Evolutionary conservation across 1,284 basidiomycete genomes (phyloP).

Genomic region (Coniferiporia weirii): DNA sequence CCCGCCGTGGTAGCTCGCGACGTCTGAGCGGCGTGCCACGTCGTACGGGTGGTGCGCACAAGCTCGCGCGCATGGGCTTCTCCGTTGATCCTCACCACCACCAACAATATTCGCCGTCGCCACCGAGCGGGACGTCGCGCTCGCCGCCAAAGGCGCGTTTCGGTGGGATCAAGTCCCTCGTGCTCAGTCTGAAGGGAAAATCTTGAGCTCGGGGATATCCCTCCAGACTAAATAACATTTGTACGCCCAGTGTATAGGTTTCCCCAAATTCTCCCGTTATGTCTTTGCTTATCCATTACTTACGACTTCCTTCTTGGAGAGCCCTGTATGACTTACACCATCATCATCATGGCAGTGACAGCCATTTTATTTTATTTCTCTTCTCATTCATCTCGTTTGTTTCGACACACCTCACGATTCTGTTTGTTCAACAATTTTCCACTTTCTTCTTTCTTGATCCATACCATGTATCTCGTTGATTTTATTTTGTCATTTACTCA

Average conservation of each 20-base stretch:
- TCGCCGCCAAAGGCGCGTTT: conserved; percentile 15
- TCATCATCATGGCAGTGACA: too few relatives aligned
- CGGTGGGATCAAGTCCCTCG: conserved; percentile 16
- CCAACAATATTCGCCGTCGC: conserved; percentile 6
- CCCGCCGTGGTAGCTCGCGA: not conserved
- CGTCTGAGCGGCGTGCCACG: not conserved
- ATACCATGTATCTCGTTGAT: not conserved
- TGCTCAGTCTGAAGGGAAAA: conserved; percentile 15
- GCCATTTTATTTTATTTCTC: too few relatives aligned
- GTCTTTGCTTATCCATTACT: too few relatives aligned
- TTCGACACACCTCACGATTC: too few relatives aligned
- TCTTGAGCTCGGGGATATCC: not conserved
- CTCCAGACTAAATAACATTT: too few relatives aligned
- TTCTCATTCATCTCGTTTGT: too few relatives aligned
- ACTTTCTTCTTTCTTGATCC: not conserved
- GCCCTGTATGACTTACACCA: too few relatives aligned
- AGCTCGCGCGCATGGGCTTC: conserved; percentile 17
- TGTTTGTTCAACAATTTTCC: too few relatives aligned
- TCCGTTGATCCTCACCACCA: conserved; percentile 7
- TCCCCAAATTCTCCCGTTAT: too few relatives aligned
- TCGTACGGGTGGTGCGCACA: conserved; percentile 6
- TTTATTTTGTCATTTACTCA: not conserved
- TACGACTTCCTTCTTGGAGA: too few relatives aligned
- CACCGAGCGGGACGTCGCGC: conserved; percentile 1
- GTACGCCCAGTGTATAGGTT: too few relatives aligned